Evolutionary conservation across 352 stramenopile genomes (phyloP).

Genomic region (Phytophthora chlamydospora): DNA sequence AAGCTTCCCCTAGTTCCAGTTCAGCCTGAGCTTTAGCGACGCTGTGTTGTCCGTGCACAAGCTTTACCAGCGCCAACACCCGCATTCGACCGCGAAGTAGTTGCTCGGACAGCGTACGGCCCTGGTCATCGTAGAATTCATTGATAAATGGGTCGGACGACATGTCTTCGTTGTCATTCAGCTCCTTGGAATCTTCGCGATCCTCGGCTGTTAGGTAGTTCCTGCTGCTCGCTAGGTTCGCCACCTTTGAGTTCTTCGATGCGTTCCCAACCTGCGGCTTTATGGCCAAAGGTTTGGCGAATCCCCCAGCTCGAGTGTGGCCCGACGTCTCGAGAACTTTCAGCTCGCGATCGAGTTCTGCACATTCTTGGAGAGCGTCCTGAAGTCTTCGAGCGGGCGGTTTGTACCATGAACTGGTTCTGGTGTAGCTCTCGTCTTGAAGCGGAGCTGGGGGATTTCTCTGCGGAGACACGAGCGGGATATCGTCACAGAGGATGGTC

Average conservation of each 20-base stretch:
- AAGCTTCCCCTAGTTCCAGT: conserved; percentile 62
- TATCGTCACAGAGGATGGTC: conserved; percentile 21
- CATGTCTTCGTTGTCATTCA: conserved; percentile 38
- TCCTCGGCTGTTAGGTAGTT: neutral
- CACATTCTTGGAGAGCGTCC: conserved; percentile 30
- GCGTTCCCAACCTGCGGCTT: conserved; percentile 20
- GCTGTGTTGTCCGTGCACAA: conserved; percentile 47
- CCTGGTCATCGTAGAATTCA: conserved; percentile 66
- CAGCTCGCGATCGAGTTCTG: conserved; percentile 49
- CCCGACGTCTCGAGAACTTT: conserved; percentile 72
- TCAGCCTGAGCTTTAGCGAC: conserved; percentile 50
- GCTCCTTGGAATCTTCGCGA: conserved; percentile 2
- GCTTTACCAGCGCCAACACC: conserved; percentile 55
- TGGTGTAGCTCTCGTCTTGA: conserved; percentile 2
- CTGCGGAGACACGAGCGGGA: conserved; percentile 26
- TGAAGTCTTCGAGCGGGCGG: conserved; percentile 27
- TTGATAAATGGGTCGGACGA: conserved; percentile 62
- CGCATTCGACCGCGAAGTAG: conserved; percentile 64
- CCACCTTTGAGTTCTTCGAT: neutral
- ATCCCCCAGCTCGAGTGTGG: conserved; percentile 59
- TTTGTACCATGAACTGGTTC: conserved; percentile 21
- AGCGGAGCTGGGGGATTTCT: conserved; percentile 5
- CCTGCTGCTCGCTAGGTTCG: neutral
- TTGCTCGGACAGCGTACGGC: conserved; percentile 62
- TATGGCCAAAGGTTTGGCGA: conserved; percentile 54